Percentiles rank a stretch among this genome's conserved stretches.
phyloP scores from a whole-genome alignment of 2,329 filamentous ascomycete species.

The Phaeoacremonium minimum region DNA sequence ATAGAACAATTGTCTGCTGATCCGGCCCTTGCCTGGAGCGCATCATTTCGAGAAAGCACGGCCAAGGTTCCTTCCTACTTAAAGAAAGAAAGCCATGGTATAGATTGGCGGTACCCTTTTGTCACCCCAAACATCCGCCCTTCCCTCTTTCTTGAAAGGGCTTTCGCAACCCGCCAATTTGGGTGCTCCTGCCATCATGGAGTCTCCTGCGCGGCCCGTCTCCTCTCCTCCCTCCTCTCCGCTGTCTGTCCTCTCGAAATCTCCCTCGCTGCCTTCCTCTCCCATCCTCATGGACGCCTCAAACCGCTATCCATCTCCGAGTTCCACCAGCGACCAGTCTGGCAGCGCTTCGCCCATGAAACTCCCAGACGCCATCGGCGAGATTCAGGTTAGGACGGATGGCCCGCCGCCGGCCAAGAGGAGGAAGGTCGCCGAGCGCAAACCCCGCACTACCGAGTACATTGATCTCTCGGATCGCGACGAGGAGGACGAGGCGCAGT shows the following conservation, averaged over 20 bases:
- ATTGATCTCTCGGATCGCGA: constrained; percentile 60
- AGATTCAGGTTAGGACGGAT: constrained; percentile 42
- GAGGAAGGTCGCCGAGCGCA: constrained; percentile 56
- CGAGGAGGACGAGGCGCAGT: constrained; percentile 51
- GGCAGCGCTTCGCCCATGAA: constrained; percentile 49
- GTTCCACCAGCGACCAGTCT: constrained; percentile 36
- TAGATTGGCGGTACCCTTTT: not conserved
- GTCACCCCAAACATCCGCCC: not conserved
- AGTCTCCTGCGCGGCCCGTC: constrained; percentile 16
- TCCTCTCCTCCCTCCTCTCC: constrained; percentile 45
- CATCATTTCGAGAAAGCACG: no score
- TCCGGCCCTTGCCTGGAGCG: no score
- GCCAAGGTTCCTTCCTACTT: no score
- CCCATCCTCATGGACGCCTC: constrained; percentile 27
- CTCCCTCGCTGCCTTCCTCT: constrained; percentile 42
- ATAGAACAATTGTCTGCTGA: no score
- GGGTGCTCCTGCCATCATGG: no score
- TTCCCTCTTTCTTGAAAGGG: not conserved
- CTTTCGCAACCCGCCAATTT: not conserved
- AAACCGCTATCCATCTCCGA: constrained; percentile 49
- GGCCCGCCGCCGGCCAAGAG: constrained; percentile 71
- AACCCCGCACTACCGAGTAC: constrained; percentile 73
- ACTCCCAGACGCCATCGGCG: constrained; percentile 26
- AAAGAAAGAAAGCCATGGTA: not conserved
- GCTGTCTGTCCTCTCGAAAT: constrained; percentile 48